phyloP scores from a whole-genome alignment of 1,284 basidiomycete species.

The Garcileccinum viscosum region DNA sequence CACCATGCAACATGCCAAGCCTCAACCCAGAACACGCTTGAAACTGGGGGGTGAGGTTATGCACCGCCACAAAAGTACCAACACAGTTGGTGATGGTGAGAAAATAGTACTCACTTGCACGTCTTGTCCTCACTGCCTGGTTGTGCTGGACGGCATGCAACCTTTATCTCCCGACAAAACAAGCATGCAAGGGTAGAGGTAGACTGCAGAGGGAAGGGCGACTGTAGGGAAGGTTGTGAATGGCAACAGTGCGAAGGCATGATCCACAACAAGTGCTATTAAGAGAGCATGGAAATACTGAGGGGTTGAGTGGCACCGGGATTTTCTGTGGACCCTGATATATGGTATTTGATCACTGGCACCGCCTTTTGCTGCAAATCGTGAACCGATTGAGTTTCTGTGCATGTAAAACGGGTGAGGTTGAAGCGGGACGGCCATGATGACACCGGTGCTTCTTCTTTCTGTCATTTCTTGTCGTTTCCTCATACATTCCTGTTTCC shows the following conservation, averaged over 20 bases:
- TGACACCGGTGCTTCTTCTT: conserved; percentile 64
- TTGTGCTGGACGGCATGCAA: conserved; percentile 64
- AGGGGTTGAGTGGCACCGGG: too few species aligned
- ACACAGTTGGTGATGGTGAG: not conserved
- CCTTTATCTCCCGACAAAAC: conserved; percentile 68
- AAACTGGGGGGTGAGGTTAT: conserved; percentile 15
- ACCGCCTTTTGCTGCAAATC: too few species aligned
- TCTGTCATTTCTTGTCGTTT: too few species aligned
- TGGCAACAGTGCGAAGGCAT: conserved; percentile 21
- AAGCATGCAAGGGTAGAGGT: conserved; percentile 61
- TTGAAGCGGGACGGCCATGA: conserved; percentile 70
- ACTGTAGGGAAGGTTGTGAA: conserved; percentile 28
- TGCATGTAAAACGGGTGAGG: too few species aligned
- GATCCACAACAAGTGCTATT: too few species aligned
- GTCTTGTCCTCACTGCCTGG: conserved; percentile 57
- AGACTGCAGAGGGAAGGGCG: conserved; percentile 22
- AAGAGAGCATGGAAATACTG: too few species aligned
- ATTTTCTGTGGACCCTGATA: too few species aligned
- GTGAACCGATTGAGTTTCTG: too few species aligned
- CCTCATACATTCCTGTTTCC: not conserved
- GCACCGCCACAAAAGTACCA: too few species aligned
- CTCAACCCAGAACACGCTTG: too few species aligned
- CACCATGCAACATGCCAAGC: too few species aligned
- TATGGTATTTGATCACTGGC: too few species aligned
- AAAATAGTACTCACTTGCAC: conserved; percentile 61